Conservation (phyloP, 1,139 yeast genomes). For the Pichiaceae sp. region DNA sequence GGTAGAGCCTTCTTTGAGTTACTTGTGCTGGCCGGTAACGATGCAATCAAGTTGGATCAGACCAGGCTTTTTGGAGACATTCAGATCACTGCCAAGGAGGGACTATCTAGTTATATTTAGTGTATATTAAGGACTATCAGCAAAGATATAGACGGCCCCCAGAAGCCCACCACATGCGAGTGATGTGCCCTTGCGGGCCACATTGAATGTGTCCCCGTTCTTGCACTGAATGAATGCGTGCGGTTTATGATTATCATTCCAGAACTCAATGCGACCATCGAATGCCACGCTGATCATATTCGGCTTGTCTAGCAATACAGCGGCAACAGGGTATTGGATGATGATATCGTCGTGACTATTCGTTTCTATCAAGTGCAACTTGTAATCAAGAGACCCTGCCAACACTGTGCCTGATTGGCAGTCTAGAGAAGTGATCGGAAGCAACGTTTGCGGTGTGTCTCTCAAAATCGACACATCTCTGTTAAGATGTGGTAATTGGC, state of each 20-base stretch:
- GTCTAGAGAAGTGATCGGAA: conserved; percentile 2
- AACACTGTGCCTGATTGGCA: background rate
- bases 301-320: background rate
- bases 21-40: conserved; percentile 74
- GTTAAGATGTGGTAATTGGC: conserved; percentile 1
- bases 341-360: background rate
- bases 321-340: background rate
- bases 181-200: conserved; percentile 10
- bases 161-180: conserved; percentile 12
- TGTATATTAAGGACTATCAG: conserved; percentile 3
- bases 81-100: conserved; percentile 40
- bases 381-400: conserved; percentile 2
- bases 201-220: conserved; percentile 9
- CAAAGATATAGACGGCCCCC: conserved; percentile 8
- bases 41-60: conserved; percentile 60
- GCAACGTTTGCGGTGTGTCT: background rate
- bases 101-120: conserved; percentile 28
- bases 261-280: background rate
- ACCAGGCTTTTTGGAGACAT: conserved; percentile 54
- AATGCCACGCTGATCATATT: background rate
- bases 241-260: background rate
- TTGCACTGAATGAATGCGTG: background rate
- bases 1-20: conserved; percentile 75
- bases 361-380: background rate
- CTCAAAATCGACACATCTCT: background rate